These are phyloP conservation scores for Mycena amicta DNA, from an alignment of 768 basidiomycete species.

Conservation along the genomic window DNA sequence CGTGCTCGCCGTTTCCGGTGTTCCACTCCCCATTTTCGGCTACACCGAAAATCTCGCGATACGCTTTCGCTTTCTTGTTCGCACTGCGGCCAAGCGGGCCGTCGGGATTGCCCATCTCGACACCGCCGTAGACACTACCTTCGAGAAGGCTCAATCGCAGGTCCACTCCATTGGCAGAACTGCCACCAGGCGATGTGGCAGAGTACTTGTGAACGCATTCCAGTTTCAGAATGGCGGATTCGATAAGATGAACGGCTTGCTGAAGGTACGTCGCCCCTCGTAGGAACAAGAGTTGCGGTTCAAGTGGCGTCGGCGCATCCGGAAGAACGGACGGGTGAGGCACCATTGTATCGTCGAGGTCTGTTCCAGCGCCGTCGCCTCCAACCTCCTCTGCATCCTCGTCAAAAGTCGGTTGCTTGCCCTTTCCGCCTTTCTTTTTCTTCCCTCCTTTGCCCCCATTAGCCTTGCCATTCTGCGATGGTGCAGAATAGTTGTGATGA, in stretches of 20 bases:
- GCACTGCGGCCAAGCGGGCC: slow-evolving; percentile 68
- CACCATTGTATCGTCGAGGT: slow-evolving; percentile 38
- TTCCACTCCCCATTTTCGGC: slow-evolving; percentile 11
- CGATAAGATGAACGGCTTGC: slow-evolving; percentile 75
- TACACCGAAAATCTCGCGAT: slow-evolving; percentile 57
- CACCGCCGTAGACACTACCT: slow-evolving; percentile 78
- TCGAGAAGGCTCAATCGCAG: slow-evolving; percentile 76
- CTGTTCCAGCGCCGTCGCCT: slow-evolving; percentile 5
- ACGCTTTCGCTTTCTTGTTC: slow-evolving; percentile 64
- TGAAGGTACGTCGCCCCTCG: slow-evolving; percentile 84
- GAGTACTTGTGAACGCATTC: slow-evolving; percentile 67
- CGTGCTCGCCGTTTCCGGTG: slow-evolving; percentile 30
- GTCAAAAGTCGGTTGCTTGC: slow-evolving; percentile 36
- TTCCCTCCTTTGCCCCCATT: slow-evolving; percentile 43
- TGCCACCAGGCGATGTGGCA: slow-evolving; percentile 28
- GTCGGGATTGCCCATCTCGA: slow-evolving; percentile 80
- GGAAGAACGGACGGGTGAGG: slow-evolving; percentile 76
- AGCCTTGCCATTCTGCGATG: slow-evolving; percentile 29
- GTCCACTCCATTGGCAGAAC: slow-evolving; percentile 65
- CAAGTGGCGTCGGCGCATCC: slow-evolving; percentile 84
- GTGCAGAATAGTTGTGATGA: slow-evolving; percentile 40
- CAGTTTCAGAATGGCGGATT: slow-evolving; percentile 67
- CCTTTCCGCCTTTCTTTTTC: slow-evolving; percentile 54
- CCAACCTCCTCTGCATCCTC: slow-evolving; percentile 39
- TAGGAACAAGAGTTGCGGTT: slow-evolving; percentile 81